A percentile compares a stretch with the other conserved stretches of the same genome.
These are phyloP conservation scores for Stereum hirsutum DNA, from an alignment of 1,284 basidiomycete species.

Conservation along the genomic window DNA sequence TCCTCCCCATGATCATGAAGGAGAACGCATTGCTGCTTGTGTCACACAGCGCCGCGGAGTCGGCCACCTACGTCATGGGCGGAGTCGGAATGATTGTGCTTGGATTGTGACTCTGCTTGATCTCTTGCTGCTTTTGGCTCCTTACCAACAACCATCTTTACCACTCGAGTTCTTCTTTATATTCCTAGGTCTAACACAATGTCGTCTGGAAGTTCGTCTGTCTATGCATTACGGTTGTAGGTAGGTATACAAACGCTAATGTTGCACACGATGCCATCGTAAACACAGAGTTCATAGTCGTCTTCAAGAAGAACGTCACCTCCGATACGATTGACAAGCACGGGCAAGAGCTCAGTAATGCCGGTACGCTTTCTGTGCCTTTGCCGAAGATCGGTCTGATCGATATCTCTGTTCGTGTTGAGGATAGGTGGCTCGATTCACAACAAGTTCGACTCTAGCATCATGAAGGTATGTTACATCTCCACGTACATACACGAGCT, in stretches of 20 bases:
- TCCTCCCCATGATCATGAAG: too few relatives aligned
- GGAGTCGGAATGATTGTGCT: too few relatives aligned
- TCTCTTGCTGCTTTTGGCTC: background rate
- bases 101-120: background rate
- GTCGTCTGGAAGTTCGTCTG: background rate
- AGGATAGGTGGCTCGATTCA: slow-evolving; percentile 9
- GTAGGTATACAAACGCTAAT: too few relatives aligned
- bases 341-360: slow-evolving; percentile 25
- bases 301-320: slow-evolving; percentile 44
- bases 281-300: slow-evolving; percentile 40
- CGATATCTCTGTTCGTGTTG: too few relatives aligned
- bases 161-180: background rate
- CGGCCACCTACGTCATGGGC: too few relatives aligned
- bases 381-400: background rate
- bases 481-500: background rate
- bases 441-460: background rate
- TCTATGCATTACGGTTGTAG: background rate
- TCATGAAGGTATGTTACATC: slow-evolving; percentile 4
- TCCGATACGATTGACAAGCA: slow-evolving; percentile 34
- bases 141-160: background rate
- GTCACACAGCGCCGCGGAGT: too few relatives aligned
- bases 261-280: background rate
- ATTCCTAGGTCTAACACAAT: background rate
- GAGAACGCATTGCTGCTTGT: too few relatives aligned
- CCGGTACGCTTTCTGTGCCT: slow-evolving; percentile 22